phyloP scores from a whole-genome alignment of 2,329 filamentous ascomycete species.

The Cladobotryum protrusum region DNA sequence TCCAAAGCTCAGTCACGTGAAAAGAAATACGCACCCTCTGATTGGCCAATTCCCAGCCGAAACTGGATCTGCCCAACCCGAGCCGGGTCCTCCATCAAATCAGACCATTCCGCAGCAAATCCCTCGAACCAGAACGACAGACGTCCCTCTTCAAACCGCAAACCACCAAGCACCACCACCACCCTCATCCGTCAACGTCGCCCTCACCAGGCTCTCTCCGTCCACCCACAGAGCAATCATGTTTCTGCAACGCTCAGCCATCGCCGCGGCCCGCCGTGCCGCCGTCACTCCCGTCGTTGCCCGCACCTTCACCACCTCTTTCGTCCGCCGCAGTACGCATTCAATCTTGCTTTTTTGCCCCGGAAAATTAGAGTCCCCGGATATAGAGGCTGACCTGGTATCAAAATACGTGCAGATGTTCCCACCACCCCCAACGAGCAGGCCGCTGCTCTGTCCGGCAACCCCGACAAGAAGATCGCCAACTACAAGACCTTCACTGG shows the following conservation, averaged over 20 bases:
- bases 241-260: slow-evolving; percentile 59
- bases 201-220: slow-evolving; percentile 18
- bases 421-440: slow-evolving; percentile 30
- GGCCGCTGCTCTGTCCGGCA: slow-evolving; percentile 30
- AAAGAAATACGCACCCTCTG: slow-evolving; percentile 13
- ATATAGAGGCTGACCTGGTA: neutral
- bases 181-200: slow-evolving; percentile 17
- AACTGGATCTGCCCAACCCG: slow-evolving; percentile 29
- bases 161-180: slow-evolving; percentile 18
- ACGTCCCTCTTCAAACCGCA: neutral
- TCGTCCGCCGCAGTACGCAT: slow-evolving; percentile 50
- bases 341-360: slow-evolving; percentile 15
- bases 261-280: slow-evolving; percentile 53
- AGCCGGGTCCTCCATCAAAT: slow-evolving; percentile 21
- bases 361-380: neutral
- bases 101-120: slow-evolving; percentile 42
- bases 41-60: slow-evolving; percentile 32
- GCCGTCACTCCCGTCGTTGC: slow-evolving; percentile 48
- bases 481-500: slow-evolving; percentile 41
- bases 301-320: slow-evolving; percentile 55
- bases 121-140: slow-evolving; percentile 28
- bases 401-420: slow-evolving; percentile 7
- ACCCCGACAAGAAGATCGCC: slow-evolving; percentile 41
- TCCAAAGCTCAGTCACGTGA: slow-evolving; percentile 26
- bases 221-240: slow-evolving; percentile 33